phyloP scores from a whole-genome alignment of 2,329 filamentous ascomycete species.

The Cytospora paraplurivora region DNA sequence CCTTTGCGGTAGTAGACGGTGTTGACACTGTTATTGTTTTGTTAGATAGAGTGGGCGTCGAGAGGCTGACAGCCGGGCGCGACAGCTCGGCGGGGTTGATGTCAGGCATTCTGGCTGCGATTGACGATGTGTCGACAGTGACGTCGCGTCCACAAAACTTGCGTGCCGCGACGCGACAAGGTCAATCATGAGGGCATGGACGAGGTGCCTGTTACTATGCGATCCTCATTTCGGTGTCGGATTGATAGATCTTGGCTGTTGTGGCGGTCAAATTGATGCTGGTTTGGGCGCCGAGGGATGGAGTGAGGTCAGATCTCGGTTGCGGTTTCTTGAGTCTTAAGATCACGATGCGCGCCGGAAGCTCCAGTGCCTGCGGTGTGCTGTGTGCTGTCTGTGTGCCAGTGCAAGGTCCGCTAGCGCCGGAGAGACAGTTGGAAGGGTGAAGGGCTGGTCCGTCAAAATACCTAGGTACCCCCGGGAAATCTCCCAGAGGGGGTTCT shows the following conservation, averaged over 20 bases:
- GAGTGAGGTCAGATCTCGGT: conserved; percentile 33
- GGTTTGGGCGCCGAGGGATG: conserved; percentile 34
- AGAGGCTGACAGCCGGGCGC: conserved; percentile 59
- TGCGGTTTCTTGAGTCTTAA: conserved; percentile 40
- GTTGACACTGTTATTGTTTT: conserved; percentile 60
- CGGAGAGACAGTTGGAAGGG: neutral
- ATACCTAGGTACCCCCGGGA: too few species aligned
- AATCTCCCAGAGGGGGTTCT: neutral
- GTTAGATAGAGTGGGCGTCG: conserved; percentile 59
- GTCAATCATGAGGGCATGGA: conserved; percentile 48
- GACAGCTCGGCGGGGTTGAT: conserved; percentile 71
- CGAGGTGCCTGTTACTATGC: conserved; percentile 41
- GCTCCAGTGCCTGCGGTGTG: conserved; percentile 4
- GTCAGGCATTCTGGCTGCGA: conserved; percentile 58
- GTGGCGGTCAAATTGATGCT: conserved; percentile 46
- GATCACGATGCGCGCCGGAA: conserved; percentile 30
- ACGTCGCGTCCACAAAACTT: conserved; percentile 11
- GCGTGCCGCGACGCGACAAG: conserved; percentile 30
- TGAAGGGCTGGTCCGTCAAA: neutral
- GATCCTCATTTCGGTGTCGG: conserved; percentile 45
- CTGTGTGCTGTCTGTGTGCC: conserved; percentile 3
- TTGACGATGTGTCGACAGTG: conserved; percentile 26
- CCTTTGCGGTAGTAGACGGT: conserved; percentile 49
- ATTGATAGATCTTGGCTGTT: conserved; percentile 49
- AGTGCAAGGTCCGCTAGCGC: neutral